phyloP scores from a whole-genome alignment of 108 stramenopile genomes.

The Cyclostephanos invisitatus region DNA sequence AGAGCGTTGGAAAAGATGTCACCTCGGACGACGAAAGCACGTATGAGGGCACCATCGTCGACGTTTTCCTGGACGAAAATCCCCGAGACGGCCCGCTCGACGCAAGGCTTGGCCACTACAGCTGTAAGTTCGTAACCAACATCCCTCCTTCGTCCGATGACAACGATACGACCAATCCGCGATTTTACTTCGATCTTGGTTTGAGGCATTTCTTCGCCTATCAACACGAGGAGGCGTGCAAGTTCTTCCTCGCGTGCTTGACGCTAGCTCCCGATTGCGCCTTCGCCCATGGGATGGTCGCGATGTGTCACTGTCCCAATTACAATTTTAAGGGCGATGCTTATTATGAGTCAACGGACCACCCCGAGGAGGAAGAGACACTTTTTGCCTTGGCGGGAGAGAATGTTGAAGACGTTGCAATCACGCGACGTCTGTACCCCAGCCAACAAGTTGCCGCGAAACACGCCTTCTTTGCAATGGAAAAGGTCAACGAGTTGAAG shows the following conservation, averaged over 20 bases:
- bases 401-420: slow-evolving; percentile 30
- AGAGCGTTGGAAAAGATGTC: not conserved
- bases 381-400: slow-evolving; percentile 17
- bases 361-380: slow-evolving; percentile 59
- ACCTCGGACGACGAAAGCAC: not conserved
- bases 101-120: slow-evolving; percentile 65
- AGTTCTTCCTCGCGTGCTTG: slow-evolving; percentile 68
- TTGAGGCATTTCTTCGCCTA: slow-evolving; percentile 68
- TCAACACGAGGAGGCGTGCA: slow-evolving; percentile 81
- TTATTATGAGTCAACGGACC: slow-evolving; percentile 80
- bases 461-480: slow-evolving; percentile 63
- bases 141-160: slow-evolving; percentile 47
- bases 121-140: slow-evolving; percentile 68
- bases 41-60: not conserved
- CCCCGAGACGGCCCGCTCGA: slow-evolving; percentile 28
- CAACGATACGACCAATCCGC: slow-evolving; percentile 46
- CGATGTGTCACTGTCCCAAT: slow-evolving; percentile 85
- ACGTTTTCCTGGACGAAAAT: slow-evolving; percentile 12
- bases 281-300: slow-evolving; percentile 76
- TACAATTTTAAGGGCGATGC: slow-evolving; percentile 89
- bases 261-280: slow-evolving; percentile 70
- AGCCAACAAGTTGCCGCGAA: slow-evolving; percentile 80
- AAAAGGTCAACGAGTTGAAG: slow-evolving; percentile 70
- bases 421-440: slow-evolving; percentile 66
- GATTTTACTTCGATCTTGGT: slow-evolving; percentile 74